Evolutionary conservation across 2,329 filamentous ascomycete species (phyloP).

Genomic region (Penicillium decumbens): DNA sequence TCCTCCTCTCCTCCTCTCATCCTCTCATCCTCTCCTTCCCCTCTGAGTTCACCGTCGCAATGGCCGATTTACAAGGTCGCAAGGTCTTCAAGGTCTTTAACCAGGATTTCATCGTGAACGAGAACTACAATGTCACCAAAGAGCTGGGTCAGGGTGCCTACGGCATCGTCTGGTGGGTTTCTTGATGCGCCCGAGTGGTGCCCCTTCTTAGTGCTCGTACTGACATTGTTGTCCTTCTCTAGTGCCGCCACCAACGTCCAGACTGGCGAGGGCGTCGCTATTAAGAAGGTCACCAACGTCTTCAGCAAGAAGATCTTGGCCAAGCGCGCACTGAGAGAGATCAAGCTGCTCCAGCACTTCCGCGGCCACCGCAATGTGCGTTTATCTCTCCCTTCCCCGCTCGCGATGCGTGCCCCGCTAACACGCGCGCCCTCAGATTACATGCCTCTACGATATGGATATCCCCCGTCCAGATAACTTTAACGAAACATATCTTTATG

Average conservation of each 20-base stretch:
- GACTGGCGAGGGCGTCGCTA: conserved; percentile 88
- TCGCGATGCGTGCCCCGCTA: conserved; percentile 29
- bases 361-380: conserved; percentile 77
- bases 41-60: conserved; percentile 27
- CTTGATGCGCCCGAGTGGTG: not conserved
- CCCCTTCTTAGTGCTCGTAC: not conserved
- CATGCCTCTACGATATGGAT: conserved; percentile 98
- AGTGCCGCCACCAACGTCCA: conserved; percentile 90
- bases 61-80: conserved; percentile 63
- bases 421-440: conserved; percentile 63
- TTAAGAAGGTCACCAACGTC: conserved; percentile 99
- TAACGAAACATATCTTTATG: conserved; percentile 98
- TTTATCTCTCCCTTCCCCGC: not conserved
- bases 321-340: conserved; percentile 94
- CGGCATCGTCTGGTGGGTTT: conserved; percentile 86
- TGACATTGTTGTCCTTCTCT: conserved; percentile 12
- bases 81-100: conserved; percentile 99
- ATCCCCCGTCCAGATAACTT: conserved; percentile 96
- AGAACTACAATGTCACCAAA: conserved; percentile 97
- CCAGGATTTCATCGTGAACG: conserved; percentile 97
- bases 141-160: conserved; percentile 97
- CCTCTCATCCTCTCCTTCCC: conserved; percentile 1
- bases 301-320: conserved; percentile 99
- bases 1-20: conserved; percentile 2
- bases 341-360: conserved; percentile 98